A percentile compares a stretch with the other conserved stretches of the same genome.
These are phyloP conservation scores for Fremontodendron californicum DNA, from an alignment of 345 rosid species.

Conservation along the genomic window DNA sequence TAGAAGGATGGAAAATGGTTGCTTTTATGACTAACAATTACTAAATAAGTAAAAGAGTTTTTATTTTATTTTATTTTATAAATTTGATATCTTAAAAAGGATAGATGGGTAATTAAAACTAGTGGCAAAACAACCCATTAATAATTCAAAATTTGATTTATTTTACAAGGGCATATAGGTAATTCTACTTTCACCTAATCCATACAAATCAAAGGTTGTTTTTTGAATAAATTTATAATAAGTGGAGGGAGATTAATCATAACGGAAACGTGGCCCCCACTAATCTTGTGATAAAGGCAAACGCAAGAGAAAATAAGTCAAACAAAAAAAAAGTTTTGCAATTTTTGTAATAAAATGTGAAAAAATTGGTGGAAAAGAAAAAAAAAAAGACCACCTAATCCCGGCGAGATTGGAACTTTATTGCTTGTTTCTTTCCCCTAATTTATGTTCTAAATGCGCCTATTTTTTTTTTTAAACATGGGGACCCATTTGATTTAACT, in stretches of 20 bases:
- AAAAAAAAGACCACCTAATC: background rate
- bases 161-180: background rate
- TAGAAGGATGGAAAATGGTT: background rate
- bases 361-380: background rate
- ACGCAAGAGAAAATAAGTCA: constrained; percentile 19
- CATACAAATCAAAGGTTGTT: background rate
- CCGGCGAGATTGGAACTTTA: background rate
- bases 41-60: background rate
- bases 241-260: constrained; percentile 27
- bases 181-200: background rate
- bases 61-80: background rate
- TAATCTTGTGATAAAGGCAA: background rate
- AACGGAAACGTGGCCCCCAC: constrained; percentile 45
- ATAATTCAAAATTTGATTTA: background rate
- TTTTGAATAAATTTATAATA: background rate
- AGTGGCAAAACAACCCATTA: background rate
- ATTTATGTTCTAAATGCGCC: background rate
- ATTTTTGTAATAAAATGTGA: background rate
- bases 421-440: background rate
- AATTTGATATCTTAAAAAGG: background rate
- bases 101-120: background rate
- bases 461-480: no score
- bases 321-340: background rate
- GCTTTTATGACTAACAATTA: background rate
- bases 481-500: background rate